Conservation (phyloP, 208 protist species). For the Wallacemonas collosoma region DNA sequence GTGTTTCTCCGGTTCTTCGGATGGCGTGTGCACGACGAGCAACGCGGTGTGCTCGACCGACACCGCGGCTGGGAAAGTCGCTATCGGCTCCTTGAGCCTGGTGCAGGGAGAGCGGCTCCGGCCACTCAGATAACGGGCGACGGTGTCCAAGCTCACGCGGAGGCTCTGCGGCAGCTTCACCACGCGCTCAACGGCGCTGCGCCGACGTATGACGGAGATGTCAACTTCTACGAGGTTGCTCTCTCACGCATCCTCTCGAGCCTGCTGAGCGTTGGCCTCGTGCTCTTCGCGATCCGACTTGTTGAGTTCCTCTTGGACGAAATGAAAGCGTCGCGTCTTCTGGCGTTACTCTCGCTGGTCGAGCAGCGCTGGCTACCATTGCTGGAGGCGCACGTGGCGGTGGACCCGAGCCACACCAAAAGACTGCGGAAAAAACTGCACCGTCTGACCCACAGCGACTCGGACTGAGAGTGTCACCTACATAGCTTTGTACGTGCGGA, state of each 20-base stretch:
- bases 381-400: slow-evolving; percentile 33
- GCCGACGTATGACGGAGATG: slow-evolving; percentile 25
- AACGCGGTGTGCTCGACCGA: slow-evolving; percentile 81
- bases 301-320: slow-evolving; percentile 87
- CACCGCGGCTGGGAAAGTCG: slow-evolving; percentile 64
- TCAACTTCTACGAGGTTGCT: slow-evolving; percentile 56
- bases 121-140: too few species aligned
- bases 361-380: slow-evolving; percentile 53
- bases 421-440: slow-evolving; percentile 55
- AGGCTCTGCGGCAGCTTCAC: not conserved
- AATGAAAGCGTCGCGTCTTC: slow-evolving; percentile 55
- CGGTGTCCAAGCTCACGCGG: not conserved
- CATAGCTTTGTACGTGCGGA: too few species aligned
- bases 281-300: slow-evolving; percentile 64
- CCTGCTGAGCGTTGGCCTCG: slow-evolving; percentile 68
- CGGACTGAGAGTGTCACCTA: slow-evolving; percentile 39
- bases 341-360: slow-evolving; percentile 44
- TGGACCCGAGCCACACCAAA: slow-evolving; percentile 63
- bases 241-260: slow-evolving; percentile 64
- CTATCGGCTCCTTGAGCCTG: slow-evolving; percentile 44
- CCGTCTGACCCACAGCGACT: slow-evolving; percentile 80
- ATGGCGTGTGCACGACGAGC: slow-evolving; percentile 83
- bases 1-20: slow-evolving; percentile 87
- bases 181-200: not conserved
- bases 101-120: not conserved